Percentiles rank a stretch among this genome's conserved stretches.
These are phyloP conservation scores for Gyrodon lividus DNA, from an alignment of 768 basidiomycete species.

Conservation along the genomic window DNA sequence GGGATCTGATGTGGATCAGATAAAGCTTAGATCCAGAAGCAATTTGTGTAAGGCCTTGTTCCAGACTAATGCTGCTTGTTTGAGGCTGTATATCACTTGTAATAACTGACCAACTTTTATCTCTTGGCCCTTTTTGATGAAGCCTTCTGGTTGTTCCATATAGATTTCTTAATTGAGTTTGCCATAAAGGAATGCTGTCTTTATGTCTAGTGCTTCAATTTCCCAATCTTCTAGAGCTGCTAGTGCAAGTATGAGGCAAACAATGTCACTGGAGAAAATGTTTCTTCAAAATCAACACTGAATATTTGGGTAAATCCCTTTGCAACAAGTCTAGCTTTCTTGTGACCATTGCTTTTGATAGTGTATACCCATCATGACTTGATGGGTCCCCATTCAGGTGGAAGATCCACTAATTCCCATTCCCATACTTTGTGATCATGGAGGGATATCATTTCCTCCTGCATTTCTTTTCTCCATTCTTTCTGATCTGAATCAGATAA, in stretches of 20 bases:
- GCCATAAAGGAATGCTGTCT: conserved; percentile 40
- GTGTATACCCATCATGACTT: conserved; percentile 1
- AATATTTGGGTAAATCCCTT: conserved; percentile 35
- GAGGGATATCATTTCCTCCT: not conserved
- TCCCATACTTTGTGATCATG: not conserved
- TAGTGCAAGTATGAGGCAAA: not conserved
- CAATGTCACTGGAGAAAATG: conserved; percentile 13
- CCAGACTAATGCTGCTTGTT: conserved; percentile 1
- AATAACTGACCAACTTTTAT: not conserved
- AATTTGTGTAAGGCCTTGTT: not conserved
- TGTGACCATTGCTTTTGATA: conserved; percentile 9
- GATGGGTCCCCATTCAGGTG: not conserved
- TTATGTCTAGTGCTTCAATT: conserved; percentile 42
- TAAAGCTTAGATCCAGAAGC: not conserved
- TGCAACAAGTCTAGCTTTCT: conserved; percentile 37
- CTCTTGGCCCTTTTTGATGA: not conserved
- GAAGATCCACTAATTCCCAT: not conserved
- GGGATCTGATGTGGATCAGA: not conserved
- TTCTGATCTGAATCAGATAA: not conserved
- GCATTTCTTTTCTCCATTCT: too few relatives aligned
- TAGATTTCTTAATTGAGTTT: conserved; percentile 2
- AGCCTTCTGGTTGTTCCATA: conserved; percentile 1
- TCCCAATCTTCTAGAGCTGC: conserved; percentile 26
- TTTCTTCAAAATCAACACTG: conserved; percentile 32
- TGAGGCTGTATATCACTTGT: not conserved